Conservation (phyloP, 768 basidiomycete genomes). For the Leucocoprinus leucothites region DNA sequence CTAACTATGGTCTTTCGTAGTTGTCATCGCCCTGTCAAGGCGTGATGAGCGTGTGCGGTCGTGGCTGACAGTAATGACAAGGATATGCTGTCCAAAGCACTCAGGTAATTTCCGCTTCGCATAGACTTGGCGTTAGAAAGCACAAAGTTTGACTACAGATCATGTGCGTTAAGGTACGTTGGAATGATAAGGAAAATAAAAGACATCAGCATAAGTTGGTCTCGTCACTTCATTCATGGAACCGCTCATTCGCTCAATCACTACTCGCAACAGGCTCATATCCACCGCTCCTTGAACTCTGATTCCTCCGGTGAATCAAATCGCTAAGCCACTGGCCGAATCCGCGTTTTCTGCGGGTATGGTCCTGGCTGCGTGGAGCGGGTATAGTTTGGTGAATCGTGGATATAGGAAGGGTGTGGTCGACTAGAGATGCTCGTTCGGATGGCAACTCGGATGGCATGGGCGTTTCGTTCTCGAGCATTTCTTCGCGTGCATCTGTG, state of each 20-base stretch:
- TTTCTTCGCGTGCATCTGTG: slow-evolving; percentile 47
- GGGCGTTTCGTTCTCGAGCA: slow-evolving; percentile 60
- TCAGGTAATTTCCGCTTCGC: too few species aligned
- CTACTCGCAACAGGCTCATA: slow-evolving; percentile 45
- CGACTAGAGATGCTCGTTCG: slow-evolving; percentile 6
- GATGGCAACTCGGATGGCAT: slow-evolving; percentile 44
- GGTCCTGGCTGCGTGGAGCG: background rate
- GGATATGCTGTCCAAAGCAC: too few species aligned
- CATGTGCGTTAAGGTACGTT: too few species aligned
- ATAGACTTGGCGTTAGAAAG: too few species aligned
- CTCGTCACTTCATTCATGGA: slow-evolving; percentile 16
- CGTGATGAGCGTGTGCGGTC: too few species aligned
- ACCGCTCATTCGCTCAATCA: slow-evolving; percentile 12
- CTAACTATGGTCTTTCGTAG: too few species aligned
- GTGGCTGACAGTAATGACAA: too few species aligned
- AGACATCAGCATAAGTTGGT: too few species aligned
- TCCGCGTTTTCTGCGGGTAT: background rate
- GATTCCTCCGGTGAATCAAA: slow-evolving; percentile 36
- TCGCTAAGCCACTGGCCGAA: slow-evolving; percentile 41
- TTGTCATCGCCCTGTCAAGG: too few species aligned
- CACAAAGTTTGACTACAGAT: too few species aligned
- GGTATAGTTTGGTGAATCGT: slow-evolving; percentile 31
- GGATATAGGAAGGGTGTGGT: slow-evolving; percentile 1
- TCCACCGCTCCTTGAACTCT: slow-evolving; percentile 12
- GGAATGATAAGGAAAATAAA: too few species aligned